Base-by-base conservation (phyloP, 805 yeast species). In the Saccharomycopsis microspora region DNA sequence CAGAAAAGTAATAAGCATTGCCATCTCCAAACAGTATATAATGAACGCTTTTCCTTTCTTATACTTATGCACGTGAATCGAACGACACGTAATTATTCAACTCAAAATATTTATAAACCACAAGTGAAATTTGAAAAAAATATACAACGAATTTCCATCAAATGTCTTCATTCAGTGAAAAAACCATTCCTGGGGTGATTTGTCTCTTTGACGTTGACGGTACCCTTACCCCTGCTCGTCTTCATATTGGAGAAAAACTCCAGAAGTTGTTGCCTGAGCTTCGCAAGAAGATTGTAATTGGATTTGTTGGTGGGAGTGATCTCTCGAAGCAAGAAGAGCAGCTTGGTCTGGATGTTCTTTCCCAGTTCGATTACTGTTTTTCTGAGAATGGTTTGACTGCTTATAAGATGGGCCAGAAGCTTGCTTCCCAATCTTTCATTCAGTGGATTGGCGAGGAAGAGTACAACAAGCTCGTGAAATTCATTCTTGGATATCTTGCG, bases 381-480 rank as follows among this genome's bases (percentile, higher is more conserved):
- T 78, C 93, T 51, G 99, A 93, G 76, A 93, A 93, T 66, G 99
- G 99, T 52, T 76, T 93, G 65, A 90, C 97, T 55, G 99, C 99
- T 55, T 93, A 86, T 81, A 87, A 87, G 74, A 66, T 74, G 53
- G 97, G 97, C 62, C 64, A 85, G 66, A 74, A 84, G 69, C 76
- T 89, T 60, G 93, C 95, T 44, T 81, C 96, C 42, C 96, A 89
- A 72, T 83, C 95, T 44, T 93, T 93, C 71, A 90, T 93, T 62
- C 70, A 76, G 57, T 93, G 96, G 96, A 76, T 93, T 56, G 99
- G 99, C 63, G 87, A 90, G 62, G 94, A 82, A 60, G 81, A 85
- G 72, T 93, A 93, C 80, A 88, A 85, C 74, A 75, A 80, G 70
- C 76, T 93, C 59, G 87, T 79, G 61, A 82, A 78, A 69, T 93